phyloP scores from a whole-genome alignment of 2,329 filamentous ascomycete species.

The Monosporascus sp. region DNA sequence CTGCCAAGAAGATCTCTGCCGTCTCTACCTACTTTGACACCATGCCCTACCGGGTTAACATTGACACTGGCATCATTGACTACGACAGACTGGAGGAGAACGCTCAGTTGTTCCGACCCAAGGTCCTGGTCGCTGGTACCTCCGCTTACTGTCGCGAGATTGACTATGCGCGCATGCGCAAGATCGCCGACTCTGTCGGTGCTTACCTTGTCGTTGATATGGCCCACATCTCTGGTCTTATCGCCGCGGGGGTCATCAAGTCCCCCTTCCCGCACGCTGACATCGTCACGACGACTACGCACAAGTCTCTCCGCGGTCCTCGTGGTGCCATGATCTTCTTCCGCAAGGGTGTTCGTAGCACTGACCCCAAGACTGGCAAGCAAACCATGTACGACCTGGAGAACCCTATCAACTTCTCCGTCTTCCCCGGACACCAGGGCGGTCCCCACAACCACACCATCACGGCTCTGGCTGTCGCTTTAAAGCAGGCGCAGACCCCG shows the following conservation, averaged over 20 bases:
- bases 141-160: constrained; percentile 98
- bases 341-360: constrained; percentile 90
- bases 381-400: constrained; percentile 89
- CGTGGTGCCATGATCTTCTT: constrained; percentile 99
- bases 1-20: constrained; percentile 92
- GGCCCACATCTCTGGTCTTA: constrained; percentile 96
- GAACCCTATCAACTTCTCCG: constrained; percentile 95
- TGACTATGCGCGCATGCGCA: constrained; percentile 92
- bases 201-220: constrained; percentile 97
- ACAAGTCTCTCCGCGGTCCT: constrained; percentile 97
- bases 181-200: constrained; percentile 89
- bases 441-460: constrained; percentile 99
- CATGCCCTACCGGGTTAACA: constrained; percentile 87
- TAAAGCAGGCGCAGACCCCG: constrained; percentile 85
- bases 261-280: constrained; percentile 91
- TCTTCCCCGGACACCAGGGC: constrained; percentile 98
- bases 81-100: constrained; percentile 91
- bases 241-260: constrained; percentile 88
- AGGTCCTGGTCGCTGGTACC: constrained; percentile 92
- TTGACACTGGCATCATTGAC: constrained; percentile 92
- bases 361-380: constrained; percentile 86
- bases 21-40: constrained; percentile 99
- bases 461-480: constrained; percentile 87
- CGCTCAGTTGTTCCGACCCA: constrained; percentile 87
- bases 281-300: constrained; percentile 95